Evolutionary conservation across 352 stramenopile species (phyloP).

Genomic region (Phytophthora citrophthora): DNA sequence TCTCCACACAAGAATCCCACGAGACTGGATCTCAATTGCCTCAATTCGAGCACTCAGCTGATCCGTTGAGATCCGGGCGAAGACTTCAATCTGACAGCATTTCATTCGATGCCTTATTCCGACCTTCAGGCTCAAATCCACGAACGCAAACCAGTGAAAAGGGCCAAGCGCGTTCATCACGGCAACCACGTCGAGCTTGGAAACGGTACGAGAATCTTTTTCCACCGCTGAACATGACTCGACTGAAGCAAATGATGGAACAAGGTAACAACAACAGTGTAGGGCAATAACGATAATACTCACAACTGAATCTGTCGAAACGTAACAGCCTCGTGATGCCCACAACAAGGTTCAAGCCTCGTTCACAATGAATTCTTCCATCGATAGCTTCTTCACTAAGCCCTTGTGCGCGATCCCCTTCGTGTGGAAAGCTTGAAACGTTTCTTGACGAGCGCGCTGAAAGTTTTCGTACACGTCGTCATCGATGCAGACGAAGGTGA

Average conservation of each 20-base stretch:
- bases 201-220: constrained; percentile 55
- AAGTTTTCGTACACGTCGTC: constrained; percentile 45
- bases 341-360: neutral
- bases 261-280: constrained; percentile 22
- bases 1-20: neutral
- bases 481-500: constrained; percentile 67
- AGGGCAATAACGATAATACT: neutral
- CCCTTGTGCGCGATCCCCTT: constrained; percentile 13
- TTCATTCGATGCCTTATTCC: constrained; percentile 29
- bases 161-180: constrained; percentile 1
- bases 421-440: constrained; percentile 20
- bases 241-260: constrained; percentile 41
- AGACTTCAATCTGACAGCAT: constrained; percentile 5
- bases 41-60: constrained; percentile 24
- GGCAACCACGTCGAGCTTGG: constrained; percentile 33
- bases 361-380: neutral
- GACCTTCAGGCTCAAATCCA: constrained; percentile 16
- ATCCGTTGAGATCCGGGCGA: neutral
- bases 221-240: constrained; percentile 48
- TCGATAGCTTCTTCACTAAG: constrained; percentile 17
- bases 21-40: constrained; percentile 21
- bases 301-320: too few species aligned
- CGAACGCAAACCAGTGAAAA: constrained; percentile 3
- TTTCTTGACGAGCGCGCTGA: constrained; percentile 18
- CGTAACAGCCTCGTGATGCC: too few species aligned